phyloP scores from a whole-genome alignment of 208 protist genomes.

The Tritrichomonas musculus region DNA sequence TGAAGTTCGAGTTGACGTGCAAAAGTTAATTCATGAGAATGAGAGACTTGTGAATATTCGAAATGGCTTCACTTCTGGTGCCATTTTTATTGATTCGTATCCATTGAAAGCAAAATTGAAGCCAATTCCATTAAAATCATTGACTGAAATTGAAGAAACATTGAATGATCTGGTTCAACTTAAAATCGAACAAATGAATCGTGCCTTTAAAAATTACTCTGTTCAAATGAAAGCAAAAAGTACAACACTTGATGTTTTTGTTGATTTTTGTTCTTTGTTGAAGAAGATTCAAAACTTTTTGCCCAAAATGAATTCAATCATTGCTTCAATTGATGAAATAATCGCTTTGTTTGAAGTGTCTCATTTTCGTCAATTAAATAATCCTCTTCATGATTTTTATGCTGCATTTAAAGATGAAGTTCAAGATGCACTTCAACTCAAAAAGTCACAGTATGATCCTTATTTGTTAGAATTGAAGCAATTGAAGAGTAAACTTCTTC shows the following conservation, averaged over 20 bases:
- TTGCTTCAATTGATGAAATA: not conserved
- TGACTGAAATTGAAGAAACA: not conserved
- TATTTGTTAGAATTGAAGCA: not conserved
- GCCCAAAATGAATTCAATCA: not conserved
- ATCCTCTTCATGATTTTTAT: not conserved
- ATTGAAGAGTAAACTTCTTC: not conserved
- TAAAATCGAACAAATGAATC: not conserved
- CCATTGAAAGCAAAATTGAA: not conserved
- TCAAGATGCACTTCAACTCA: not conserved
- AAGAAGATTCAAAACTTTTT: not conserved
- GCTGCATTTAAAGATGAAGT: not conserved
- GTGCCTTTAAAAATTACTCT: not conserved
- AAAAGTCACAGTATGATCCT: not conserved
- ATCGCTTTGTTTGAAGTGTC: not conserved
- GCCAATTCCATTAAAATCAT: not conserved
- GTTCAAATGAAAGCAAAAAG: not conserved
- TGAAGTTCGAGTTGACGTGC: not conserved
- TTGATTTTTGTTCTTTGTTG: not conserved
- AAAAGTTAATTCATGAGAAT: not conserved
- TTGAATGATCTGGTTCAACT: not conserved
- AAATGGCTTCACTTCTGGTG: not conserved
- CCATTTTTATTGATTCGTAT: not conserved
- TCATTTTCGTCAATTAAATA: not conserved
- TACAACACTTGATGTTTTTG: not conserved
- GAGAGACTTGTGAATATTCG: not conserved